Base-by-base conservation (phyloP, 164 flowering plant species). In the Vitis riparia region DNA sequence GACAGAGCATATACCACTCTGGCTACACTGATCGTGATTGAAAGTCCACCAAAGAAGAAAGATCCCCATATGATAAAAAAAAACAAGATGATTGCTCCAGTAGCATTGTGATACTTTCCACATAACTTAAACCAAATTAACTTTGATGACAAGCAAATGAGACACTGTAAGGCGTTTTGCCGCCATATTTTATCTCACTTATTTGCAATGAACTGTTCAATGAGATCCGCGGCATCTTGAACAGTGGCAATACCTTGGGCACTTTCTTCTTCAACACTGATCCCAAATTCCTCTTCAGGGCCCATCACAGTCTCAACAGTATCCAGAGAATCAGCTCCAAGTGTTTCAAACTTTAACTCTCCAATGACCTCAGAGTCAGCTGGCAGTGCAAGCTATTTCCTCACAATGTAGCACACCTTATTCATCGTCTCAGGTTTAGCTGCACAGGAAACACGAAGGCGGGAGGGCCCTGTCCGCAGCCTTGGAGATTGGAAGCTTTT, bases 281-380 rank as follows among this genome's bases (percentile, higher is more conserved):
- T 17, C 17, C 17, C 17, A 17, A 17, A 17, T 17, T 17, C 17
- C 17, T 93, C 98, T 71, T 91, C 98, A 2, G 91, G 87, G 59
- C 89, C 92, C 98, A 91, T 93, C 65, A 93, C 98, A 74, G 91
- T 91, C 82, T 94, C 97, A 71, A 79, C 85, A 68, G 85, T 81
- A 52, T 81, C 85, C 48, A 81, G 79, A 66, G 85, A 81, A 70
- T 81, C 85, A 72, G 85, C 85, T 48, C 85, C 85, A 52, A 81
- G 82, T 5, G 69, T 60, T 14, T 77, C 47, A 62, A 81, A 79
- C 55, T 81, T 78, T 13, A 82, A 78, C 23, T 74, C 85, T 59
- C 75, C 80, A 17, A 68, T 52, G 32, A 81, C 78, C 5, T 68
- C 19, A 17, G 78, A 29, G 30, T 72, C 85, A 1, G 59, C 75